Evolutionary conservation across 768 basidiomycete species (phyloP), one percentile per base, ranked within the genome.

Genomic region (Amanita phalloides): DNA sequence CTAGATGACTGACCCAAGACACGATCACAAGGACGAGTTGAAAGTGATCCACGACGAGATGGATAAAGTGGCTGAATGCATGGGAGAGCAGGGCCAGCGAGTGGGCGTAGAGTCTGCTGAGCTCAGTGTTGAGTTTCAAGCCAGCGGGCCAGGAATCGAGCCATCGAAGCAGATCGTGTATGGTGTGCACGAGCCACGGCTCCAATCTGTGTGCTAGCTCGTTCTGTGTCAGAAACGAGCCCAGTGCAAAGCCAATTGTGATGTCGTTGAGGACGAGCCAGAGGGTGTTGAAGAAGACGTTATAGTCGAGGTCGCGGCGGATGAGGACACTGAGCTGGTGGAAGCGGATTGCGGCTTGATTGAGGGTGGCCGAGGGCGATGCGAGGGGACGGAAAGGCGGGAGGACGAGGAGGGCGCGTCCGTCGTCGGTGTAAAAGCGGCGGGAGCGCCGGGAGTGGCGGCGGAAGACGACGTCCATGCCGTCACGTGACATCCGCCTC

Each of bases 71-170:
- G 20, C 36, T 53, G 26, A 53, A 38, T 20, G 37, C 54, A 49
- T 33, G 54, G 6, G 20, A 33, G 38, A 28, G 32, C 39, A 53
- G 53, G 32, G 84, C 70, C 46, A 96, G 83, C 0, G 77, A 73
- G 53, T 81, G 75, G n/a, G 84, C 80, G 60, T 90, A 86, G 62
- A 96, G 86, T 23, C 74, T 71, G 58, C 90, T 90, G n/a, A 99
- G 75, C 58, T 97, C 90, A 0, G 90, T 90, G 61, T 98, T 98
- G 48, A 99, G 81, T 66, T 99, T 99, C 37, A 99, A 69, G 1
- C 96, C 95, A 1, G 84, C 92, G 0, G 95, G 95, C 95, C 95
- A 98, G 54, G 86, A 81, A 63, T 96, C 87, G 10, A 99, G 74
- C 94, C 93, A 97, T 1, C 72, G 58, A 2, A 97, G 71, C 0